phyloP scores from a whole-genome alignment of 148 eudicot genomes.

The Vaccinium darrowii region DNA sequence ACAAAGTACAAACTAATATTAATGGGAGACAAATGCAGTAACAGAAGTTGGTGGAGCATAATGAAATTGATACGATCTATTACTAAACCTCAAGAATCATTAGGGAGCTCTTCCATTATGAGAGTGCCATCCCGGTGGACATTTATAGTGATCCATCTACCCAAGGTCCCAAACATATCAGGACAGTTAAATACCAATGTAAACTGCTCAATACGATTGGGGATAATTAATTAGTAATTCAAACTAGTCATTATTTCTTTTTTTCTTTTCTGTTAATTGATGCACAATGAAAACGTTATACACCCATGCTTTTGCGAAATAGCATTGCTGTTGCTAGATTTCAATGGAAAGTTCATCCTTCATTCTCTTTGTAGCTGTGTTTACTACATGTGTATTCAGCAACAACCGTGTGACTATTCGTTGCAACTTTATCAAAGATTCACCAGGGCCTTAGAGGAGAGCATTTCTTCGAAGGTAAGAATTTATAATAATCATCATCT shows the following conservation, averaged over 20 bases:
- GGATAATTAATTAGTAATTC: background rate
- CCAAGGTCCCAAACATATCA: background rate
- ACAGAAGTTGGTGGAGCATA: background rate
- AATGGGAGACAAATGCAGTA: background rate
- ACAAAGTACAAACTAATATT: background rate
- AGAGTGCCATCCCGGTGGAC: background rate
- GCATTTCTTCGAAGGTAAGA: conserved; percentile 26
- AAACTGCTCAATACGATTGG: background rate
- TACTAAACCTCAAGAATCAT: background rate
- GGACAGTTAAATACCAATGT: background rate
- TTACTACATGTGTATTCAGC: conserved; percentile 26
- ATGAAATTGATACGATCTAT: background rate
- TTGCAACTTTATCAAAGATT: conserved; percentile 21
- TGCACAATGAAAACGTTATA: background rate
- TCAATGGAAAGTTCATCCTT: conserved; percentile 15
- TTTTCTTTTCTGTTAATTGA: background rate
- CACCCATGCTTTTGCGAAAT: background rate
- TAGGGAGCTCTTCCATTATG: background rate
- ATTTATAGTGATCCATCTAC: background rate
- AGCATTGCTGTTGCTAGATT: background rate
- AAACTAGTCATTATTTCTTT: background rate
- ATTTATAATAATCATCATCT: background rate
- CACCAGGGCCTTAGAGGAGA: conserved; percentile 23
- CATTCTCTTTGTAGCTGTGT: conserved; percentile 22
- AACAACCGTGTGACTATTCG: background rate